Base-by-base conservation (phyloP, 164 flowering plant genomes). In the Magnolia changhungtana region DNA sequence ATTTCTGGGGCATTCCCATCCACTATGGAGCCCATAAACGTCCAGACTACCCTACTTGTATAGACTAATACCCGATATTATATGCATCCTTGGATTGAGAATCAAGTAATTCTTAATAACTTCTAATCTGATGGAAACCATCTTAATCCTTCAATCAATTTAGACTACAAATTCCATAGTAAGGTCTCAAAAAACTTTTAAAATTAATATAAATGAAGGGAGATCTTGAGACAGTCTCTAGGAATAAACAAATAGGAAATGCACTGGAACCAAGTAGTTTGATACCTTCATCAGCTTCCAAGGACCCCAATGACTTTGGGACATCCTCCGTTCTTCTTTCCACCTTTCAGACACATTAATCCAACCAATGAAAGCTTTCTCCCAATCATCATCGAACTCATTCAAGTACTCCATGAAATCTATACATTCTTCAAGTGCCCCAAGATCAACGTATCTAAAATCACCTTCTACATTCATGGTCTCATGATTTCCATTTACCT, bases 401-500 rank as follows among this genome's bases (percentile, higher is more conserved):
- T 83, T 81, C 83, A 91, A 84, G 83, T 89, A 87, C 20, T 92
- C 92, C 29, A 91, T 78, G 81, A 96, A 96, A 82, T 82, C 86
- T 20, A 74, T 6, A 76, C 97, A 96, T 82, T 96, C 99, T 65
- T 90, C 92, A 83, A 88, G 91, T 55, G 85, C 98, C 67, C 94
- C 91, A 66, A 86, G 75, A 64, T 92, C 91, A 74, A 93, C 99
- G 84, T 88, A 96, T 82, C 99, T 86, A 76, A 86, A 96, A 83
- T 96, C 99, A 55, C 98, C 99, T 85, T 92, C 98, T 24, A 96
- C 95, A 78, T 93, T 96, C 95, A 96, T 93, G 66, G 98, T 92
- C 84, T 93, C 99, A 75, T 96, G 99, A 79, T 96, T 96, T 63
- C 99, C 99, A 74, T 93, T 92, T n/a, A 96, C 87, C 99, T 93